Percentiles rank a stretch among this genome's conserved stretches.
phyloP scores from a whole-genome alignment of 805 yeast species.

The Suhomyces canberraensis region DNA sequence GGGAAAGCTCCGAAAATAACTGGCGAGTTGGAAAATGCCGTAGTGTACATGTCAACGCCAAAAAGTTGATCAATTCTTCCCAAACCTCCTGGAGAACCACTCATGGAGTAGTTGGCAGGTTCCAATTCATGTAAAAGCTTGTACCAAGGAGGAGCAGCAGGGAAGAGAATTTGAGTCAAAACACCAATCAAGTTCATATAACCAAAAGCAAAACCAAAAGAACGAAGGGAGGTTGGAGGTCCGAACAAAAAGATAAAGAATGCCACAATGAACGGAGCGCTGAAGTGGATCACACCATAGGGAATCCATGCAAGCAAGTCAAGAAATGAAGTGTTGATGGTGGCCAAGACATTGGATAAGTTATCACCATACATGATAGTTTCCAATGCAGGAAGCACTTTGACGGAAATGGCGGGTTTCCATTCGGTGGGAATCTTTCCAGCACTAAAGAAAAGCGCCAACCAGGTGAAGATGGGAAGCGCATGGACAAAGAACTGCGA shows the following conservation, averaged over 20 bases:
- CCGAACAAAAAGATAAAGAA: conserved; percentile 76
- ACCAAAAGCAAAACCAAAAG: conserved; percentile 91
- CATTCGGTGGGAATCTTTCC: conserved; percentile 67
- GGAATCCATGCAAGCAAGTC: conserved; percentile 96
- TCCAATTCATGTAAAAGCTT: conserved; percentile 76
- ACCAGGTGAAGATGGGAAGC: conserved; percentile 82
- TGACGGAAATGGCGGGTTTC: conserved; percentile 88
- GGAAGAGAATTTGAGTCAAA: conserved; percentile 73
- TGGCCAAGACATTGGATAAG: conserved; percentile 76
- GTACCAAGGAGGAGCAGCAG: conserved; percentile 99
- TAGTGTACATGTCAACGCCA: conserved; percentile 79
- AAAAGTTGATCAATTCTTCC: conserved; percentile 78
- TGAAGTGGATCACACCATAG: conserved; percentile 86
- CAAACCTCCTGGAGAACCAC: conserved; percentile 94
- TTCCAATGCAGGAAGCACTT: conserved; percentile 86
- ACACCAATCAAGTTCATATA: conserved; percentile 91
- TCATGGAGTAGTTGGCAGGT: conserved; percentile 88
- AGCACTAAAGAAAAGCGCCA: conserved; percentile 74
- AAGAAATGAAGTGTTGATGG: conserved; percentile 57
- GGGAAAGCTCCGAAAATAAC: conserved; percentile 90
- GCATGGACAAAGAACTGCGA: conserved; percentile 83
- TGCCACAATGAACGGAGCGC: conserved; percentile 87
- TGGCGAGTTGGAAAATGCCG: conserved; percentile 81
- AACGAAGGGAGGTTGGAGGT: conserved; percentile 82
- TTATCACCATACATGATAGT: conserved; percentile 91